Conservation (phyloP, 176 grass and related monocot genomes). For the Ensete ventricosum region DNA sequence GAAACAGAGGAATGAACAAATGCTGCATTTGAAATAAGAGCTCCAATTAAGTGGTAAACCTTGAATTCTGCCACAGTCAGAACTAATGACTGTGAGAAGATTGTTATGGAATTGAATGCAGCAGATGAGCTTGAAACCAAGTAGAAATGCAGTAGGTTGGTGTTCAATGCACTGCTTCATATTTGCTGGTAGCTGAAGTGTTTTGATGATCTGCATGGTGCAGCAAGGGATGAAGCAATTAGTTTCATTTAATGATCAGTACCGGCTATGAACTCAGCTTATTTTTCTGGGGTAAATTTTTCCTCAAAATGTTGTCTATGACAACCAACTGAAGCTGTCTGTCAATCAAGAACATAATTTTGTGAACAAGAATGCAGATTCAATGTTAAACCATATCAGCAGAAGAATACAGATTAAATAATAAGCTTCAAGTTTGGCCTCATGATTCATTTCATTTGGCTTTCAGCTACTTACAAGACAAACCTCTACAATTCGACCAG, state of each 20-base stretch:
- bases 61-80: not conserved
- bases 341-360: too few species aligned
- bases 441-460: too few species aligned
- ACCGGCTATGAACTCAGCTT: not conserved
- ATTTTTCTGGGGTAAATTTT: not conserved
- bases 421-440: too few species aligned
- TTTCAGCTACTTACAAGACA: too few species aligned
- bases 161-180: not conserved
- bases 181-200: slow-evolving; percentile 5
- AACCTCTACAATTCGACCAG: too few species aligned
- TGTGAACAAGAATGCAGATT: too few species aligned
- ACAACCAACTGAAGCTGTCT: too few species aligned
- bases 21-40: slow-evolving; percentile 1
- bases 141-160: slow-evolving; percentile 2
- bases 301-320: too few species aligned
- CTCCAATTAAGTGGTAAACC: not conserved
- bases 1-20: not conserved
- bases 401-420: too few species aligned
- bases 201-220: not conserved
- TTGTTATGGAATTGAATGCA: not conserved
- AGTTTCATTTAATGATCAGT: not conserved
- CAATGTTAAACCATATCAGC: too few species aligned
- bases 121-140: not conserved
- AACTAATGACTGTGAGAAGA: not conserved
- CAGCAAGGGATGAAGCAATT: not conserved